phyloP scores from a whole-genome alignment of 176 grass and related monocot genomes.

The Bolboschoenus planiculmis region DNA sequence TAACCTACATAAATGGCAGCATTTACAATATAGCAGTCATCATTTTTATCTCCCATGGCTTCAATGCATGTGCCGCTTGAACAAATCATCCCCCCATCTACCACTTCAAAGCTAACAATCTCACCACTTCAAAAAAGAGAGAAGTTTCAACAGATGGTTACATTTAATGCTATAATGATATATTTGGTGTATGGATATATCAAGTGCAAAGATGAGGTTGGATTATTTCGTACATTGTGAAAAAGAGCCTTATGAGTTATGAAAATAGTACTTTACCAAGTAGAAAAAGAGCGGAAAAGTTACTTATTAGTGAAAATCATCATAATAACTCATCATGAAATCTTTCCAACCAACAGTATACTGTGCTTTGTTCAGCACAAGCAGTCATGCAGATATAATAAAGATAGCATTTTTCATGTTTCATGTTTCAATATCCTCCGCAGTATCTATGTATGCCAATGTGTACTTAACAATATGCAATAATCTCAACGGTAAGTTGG shows the following conservation, averaged over 20 bases:
- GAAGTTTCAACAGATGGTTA: neutral
- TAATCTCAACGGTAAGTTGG: neutral
- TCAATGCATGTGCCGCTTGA: slow-evolving; percentile 78
- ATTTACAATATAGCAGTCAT: slow-evolving; percentile 91
- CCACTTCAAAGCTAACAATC: slow-evolving; percentile 70
- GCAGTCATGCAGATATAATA: neutral
- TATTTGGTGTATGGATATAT: neutral
- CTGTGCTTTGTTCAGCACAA: neutral
- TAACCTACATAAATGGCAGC: slow-evolving; percentile 39
- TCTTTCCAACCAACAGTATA: neutral
- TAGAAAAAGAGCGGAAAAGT: neutral
- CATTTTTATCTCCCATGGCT: slow-evolving; percentile 97
- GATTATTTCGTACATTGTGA: neutral
- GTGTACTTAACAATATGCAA: neutral
- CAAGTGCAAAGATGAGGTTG: neutral
- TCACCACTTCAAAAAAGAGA: slow-evolving; percentile 38
- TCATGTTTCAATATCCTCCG: neutral
- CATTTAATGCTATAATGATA: neutral
- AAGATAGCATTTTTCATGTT: neutral
- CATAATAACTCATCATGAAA: neutral
- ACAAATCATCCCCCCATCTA: slow-evolving; percentile 89
- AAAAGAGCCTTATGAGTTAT: neutral
- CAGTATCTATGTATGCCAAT: neutral
- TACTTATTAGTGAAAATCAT: too few relatives aligned
- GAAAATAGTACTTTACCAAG: neutral